Evolutionary conservation across 176 grass and related monocot species (phyloP).

Genomic region (Sorghum bicolor): DNA sequence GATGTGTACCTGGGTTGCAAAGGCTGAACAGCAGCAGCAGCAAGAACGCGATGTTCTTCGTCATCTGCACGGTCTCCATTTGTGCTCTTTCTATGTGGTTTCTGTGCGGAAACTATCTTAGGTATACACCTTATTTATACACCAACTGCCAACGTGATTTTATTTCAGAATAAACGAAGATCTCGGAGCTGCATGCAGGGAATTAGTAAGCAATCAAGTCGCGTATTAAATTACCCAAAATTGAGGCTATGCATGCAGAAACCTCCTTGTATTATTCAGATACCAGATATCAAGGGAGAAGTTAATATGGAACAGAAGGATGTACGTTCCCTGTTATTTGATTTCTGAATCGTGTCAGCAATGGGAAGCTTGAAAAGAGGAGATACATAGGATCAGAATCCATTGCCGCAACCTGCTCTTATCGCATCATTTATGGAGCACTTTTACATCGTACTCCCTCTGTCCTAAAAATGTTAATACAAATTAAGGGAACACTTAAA

Average conservation of each 20-base stretch:
- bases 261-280: too few species aligned
- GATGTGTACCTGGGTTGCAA: background rate
- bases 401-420: background rate
- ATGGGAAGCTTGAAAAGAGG: background rate
- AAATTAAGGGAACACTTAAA: too few species aligned
- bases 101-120: background rate
- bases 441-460: too few species aligned
- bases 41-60: background rate
- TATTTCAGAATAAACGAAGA: background rate
- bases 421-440: too few species aligned
- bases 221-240: background rate
- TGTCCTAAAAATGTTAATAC: too few species aligned
- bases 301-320: too few species aligned
- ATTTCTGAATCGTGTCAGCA: background rate
- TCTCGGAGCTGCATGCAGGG: background rate
- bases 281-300: too few species aligned
- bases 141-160: background rate
- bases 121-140: background rate
- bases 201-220: background rate
- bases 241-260: too few species aligned
- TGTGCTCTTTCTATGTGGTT: background rate
- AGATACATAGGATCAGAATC: background rate
- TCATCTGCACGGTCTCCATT: background rate
- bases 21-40: background rate
- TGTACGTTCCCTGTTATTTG: too few species aligned